These are phyloP conservation scores for Davidsoniella australis DNA, from an alignment of 2,329 filamentous ascomycete genomes.

Conservation along the genomic window DNA sequence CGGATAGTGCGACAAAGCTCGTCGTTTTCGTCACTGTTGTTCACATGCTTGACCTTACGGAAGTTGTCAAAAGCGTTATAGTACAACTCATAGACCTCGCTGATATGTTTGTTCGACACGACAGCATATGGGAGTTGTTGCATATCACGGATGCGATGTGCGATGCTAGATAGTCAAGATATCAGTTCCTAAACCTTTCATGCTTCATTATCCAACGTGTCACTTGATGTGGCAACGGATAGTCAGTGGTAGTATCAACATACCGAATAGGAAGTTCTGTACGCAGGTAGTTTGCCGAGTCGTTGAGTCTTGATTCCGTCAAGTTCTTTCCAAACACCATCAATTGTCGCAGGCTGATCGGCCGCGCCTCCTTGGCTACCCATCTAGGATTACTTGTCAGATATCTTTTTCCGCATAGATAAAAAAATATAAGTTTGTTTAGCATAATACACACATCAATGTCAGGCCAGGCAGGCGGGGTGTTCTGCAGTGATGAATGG, in stretches of 20 bases:
- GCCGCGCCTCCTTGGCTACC: slow-evolving; percentile 79
- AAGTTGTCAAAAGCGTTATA: slow-evolving; percentile 91
- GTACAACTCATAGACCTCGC: slow-evolving; percentile 90
- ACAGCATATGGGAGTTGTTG: slow-evolving; percentile 91
- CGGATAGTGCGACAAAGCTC: slow-evolving; percentile 65
- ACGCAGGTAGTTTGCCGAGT: slow-evolving; percentile 93
- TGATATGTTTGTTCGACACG: slow-evolving; percentile 86
- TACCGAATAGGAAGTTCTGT: slow-evolving; percentile 79
- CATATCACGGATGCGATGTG: slow-evolving; percentile 86
- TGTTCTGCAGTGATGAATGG: too few relatives aligned
- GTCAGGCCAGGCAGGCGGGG: too few relatives aligned
- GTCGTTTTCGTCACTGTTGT: slow-evolving; percentile 79
- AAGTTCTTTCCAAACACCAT: slow-evolving; percentile 93
- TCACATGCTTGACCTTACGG: slow-evolving; percentile 68
- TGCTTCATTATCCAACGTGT: not conserved
- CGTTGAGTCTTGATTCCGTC: slow-evolving; percentile 75
- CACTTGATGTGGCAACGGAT: not conserved
- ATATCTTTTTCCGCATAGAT: slow-evolving; percentile 6
- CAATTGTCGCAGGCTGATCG: slow-evolving; percentile 90
- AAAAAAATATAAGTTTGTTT: not conserved
- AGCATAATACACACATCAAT: not conserved
- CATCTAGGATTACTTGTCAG: slow-evolving; percentile 40
- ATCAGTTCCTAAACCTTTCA: not conserved
- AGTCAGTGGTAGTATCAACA: slow-evolving; percentile 12
- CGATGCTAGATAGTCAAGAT: not conserved